Conservation (phyloP, 2,329 filamentous ascomycete species). For the Aspergillus sojae region DNA sequence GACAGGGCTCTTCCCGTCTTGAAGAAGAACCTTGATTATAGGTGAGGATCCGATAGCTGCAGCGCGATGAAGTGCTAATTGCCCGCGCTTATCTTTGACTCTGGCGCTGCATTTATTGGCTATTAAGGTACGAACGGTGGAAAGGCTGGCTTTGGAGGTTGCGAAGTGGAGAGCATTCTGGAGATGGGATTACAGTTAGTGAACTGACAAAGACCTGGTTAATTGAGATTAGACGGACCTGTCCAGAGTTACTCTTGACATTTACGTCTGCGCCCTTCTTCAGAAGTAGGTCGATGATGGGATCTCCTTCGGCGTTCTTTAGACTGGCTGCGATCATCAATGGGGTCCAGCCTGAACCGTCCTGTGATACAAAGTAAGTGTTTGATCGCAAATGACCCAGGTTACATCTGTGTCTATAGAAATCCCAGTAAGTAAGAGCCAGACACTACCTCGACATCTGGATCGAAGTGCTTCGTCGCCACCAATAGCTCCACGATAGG, state of each 20-base stretch:
- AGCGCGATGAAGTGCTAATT: slow-evolving; percentile 87
- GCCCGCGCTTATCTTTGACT: slow-evolving; percentile 82
- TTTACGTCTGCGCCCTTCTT: slow-evolving; percentile 52
- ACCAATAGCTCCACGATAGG: slow-evolving; percentile 74
- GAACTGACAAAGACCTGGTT: neutral
- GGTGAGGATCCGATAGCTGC: slow-evolving; percentile 88
- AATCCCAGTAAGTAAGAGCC: neutral
- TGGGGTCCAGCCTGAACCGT: slow-evolving; percentile 53
- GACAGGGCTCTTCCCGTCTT: slow-evolving; percentile 73
- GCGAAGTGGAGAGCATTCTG: slow-evolving; percentile 90
- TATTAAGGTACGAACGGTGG: slow-evolving; percentile 77
- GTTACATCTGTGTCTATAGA: neutral
- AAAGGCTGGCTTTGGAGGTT: slow-evolving; percentile 84
- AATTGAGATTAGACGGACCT: slow-evolving; percentile 29
- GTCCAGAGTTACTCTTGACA: slow-evolving; percentile 45
- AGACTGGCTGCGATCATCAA: slow-evolving; percentile 54
- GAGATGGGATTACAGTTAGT: slow-evolving; percentile 5
- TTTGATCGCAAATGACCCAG: neutral
- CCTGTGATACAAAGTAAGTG: slow-evolving; percentile 31
- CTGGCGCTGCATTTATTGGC: slow-evolving; percentile 74
- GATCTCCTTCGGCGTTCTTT: slow-evolving; percentile 48
- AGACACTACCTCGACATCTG: slow-evolving; percentile 71
- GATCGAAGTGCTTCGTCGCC: slow-evolving; percentile 73
- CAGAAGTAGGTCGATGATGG: slow-evolving; percentile 48
- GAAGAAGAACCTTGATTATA: slow-evolving; percentile 77